Base-by-base conservation (phyloP, 495 filamentous ascomycete species). In the Aspergillus campestris region DNA sequence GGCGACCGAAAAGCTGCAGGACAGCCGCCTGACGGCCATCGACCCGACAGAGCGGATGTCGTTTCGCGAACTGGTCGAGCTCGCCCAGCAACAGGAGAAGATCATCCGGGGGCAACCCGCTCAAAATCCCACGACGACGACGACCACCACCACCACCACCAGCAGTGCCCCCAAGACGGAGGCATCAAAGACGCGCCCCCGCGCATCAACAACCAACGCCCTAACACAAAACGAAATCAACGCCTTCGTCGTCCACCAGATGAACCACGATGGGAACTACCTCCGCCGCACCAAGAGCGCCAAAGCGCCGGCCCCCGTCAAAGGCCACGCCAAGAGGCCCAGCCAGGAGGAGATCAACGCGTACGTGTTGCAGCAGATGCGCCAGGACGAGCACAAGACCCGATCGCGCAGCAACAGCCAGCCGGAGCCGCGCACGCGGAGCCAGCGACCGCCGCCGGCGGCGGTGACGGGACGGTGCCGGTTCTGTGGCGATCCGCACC, bases 301-400 rank as follows among this genome's bases (percentile, higher is more conserved):
- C 18, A 24, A 4, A 24, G 18, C 18, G 18, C 18, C 18, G 18
- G 2, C 18, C 18, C 18, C 18, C 18, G 27, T 47, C 12, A 44
- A 29, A 34, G 48, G 57, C 2, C 57, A 63, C 38, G 31, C 24
- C 24, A 63, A 60, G 38, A 45, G 44, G 9, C 60, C 60, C 0
- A 63, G 60, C 39, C 60, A 63, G 40, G 60, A 60, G 34, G 55
- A 63, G 41, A 63, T 63, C 43, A 63, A 63, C 44, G 55, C 60
- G 32, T 63, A 56, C 33, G 60, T 63, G 9, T 47, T 63, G 5
- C 52, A 51, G 5, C 57, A 63, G 40, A 63, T 63, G 61, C 56
- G 51, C 9, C 51, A 48, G 29, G 58, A 63, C 34, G 57, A 58
- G 35, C 40, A 45, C 13, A 52, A 49, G 8, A 55, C 48, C 14